Base-by-base conservation (phyloP, 805 yeast genomes). In the Candida ponderosae region DNA sequence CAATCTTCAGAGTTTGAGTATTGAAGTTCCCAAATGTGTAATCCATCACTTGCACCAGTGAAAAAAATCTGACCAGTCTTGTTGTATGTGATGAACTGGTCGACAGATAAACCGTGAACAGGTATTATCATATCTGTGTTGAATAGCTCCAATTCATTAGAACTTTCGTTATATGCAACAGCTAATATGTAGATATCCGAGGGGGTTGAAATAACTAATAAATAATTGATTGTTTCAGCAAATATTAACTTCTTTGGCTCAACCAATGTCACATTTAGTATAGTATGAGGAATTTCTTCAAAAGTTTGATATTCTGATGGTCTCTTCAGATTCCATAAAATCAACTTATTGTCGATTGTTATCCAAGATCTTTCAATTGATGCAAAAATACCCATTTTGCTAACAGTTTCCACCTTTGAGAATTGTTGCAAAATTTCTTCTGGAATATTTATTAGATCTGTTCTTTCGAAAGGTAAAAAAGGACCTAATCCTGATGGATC, bases 281-380 rank as follows among this genome's bases (percentile, higher is more conserved):
- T 86, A 2, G 93, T 74, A 47, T 84, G 85, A 37, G 76, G 71
- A 43, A 88, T 72, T 45, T 82, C 94, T 54, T 87, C 97, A 36
- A 90, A 82, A 8, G 87, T 76, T 48, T 79, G 79, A 52, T 78
- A 84, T 41, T 82, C 90, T 21, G 73, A 70, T 11, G 76, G 68
- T 40, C 72, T 74, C 8, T 62, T 51, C 53, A 81, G 77, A 56
- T 88, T 81, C 97, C 97, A 93, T 18, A 94, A 68, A 26, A 83
- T 74, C 49, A 90, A 66, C 49, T 82, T 81, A 54, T 81, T 81
- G 52, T 87, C 97, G 24, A 80, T 75, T 4, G 82, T 76, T 24
- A 90, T 71, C 96, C 97, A 93, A 13, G 89, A 77, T 41, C 95
- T 75, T 43, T 76, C 74, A 23, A 93, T 70, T 40, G 82, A 88